Conservation (phyloP, 2,329 filamentous ascomycete genomes). For the Phaeosphaeria sp. region DNA sequence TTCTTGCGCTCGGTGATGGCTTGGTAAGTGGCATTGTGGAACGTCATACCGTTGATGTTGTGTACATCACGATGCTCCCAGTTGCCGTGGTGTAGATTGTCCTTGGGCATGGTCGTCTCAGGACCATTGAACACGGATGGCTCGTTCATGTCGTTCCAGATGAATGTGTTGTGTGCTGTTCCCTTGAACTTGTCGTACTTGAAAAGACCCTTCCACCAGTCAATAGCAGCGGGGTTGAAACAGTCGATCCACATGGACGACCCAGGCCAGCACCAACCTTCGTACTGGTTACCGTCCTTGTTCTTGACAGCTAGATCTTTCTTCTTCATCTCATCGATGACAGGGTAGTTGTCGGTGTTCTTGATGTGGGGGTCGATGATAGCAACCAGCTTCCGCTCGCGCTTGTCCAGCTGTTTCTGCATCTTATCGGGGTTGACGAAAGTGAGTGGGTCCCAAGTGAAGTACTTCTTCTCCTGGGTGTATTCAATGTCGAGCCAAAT, state of each 20-base stretch:
- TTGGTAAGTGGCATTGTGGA: slow-evolving; percentile 91
- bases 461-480: slow-evolving; percentile 96
- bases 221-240: slow-evolving; percentile 88
- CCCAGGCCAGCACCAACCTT: slow-evolving; percentile 99
- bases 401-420: slow-evolving; percentile 83
- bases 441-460: slow-evolving; percentile 91
- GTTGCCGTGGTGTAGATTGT: slow-evolving; percentile 87
- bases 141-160: slow-evolving; percentile 99
- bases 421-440: slow-evolving; percentile 87
- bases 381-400: slow-evolving; percentile 86
- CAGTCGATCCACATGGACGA: slow-evolving; percentile 96
- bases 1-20: slow-evolving; percentile 84
- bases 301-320: slow-evolving; percentile 86
- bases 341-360: slow-evolving; percentile 77
- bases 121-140: slow-evolving; percentile 98
- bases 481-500: slow-evolving; percentile 99
- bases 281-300: slow-evolving; percentile 87
- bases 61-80: slow-evolving; percentile 99
- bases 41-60: slow-evolving; percentile 93
- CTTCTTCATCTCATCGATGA: slow-evolving; percentile 81
- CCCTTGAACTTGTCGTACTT: slow-evolving; percentile 88
- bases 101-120: slow-evolving; percentile 98
- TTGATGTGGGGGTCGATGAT: slow-evolving; percentile 99
- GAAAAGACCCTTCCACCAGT: slow-evolving; percentile 92
- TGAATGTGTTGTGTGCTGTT: slow-evolving; percentile 82